A percentile compares a stretch with the other conserved stretches of the same genome.
phyloP scores from a whole-genome alignment of 2,329 filamentous ascomycete species.

The Aspergillus glaucus region DNA sequence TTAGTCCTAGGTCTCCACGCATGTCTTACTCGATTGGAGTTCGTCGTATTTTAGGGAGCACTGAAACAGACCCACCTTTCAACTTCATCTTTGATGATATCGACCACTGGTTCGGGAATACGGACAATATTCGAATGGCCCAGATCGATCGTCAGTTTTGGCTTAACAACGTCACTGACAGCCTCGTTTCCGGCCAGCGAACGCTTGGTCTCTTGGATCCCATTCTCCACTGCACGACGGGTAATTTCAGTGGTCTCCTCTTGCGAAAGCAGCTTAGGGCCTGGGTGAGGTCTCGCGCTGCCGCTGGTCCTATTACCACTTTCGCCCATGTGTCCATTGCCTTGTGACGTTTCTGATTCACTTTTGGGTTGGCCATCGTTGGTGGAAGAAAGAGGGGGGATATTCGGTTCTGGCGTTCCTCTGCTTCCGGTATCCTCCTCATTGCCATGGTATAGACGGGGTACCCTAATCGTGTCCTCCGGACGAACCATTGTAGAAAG shows the following conservation, averaged over 20 bases:
- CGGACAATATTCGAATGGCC: conserved; percentile 44
- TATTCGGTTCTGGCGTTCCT: conserved; percentile 22
- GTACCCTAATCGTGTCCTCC: conserved; percentile 32
- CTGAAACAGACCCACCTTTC: conserved; percentile 37
- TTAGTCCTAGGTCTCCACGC: conserved; percentile 8
- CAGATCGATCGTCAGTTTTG: conserved; percentile 47
- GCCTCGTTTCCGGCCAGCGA: conserved; percentile 41
- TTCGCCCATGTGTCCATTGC: conserved; percentile 21
- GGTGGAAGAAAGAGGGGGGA: conserved; percentile 19
- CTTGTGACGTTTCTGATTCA: conserved; percentile 24
- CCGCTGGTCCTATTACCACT: conserved; percentile 4
- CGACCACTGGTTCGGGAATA: conserved; percentile 45
- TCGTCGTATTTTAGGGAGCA: not conserved
- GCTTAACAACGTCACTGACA: conserved; percentile 41
- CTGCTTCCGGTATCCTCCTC: conserved; percentile 27
- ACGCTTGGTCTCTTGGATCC: conserved; percentile 42
- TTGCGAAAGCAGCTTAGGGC: conserved; percentile 27
- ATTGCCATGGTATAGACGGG: conserved; percentile 25
- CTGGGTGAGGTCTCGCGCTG: conserved; percentile 15
- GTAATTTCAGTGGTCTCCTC: conserved; percentile 44
- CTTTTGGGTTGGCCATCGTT: conserved; percentile 21
- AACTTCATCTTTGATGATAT: conserved; percentile 49
- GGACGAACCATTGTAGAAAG: conserved; percentile 32
- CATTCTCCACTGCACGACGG: conserved; percentile 41
- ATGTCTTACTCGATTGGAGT: not conserved